These are phyloP conservation scores for Globisporangium emineosum DNA, from an alignment of 352 stramenopile genomes.

Conservation along the genomic window DNA sequence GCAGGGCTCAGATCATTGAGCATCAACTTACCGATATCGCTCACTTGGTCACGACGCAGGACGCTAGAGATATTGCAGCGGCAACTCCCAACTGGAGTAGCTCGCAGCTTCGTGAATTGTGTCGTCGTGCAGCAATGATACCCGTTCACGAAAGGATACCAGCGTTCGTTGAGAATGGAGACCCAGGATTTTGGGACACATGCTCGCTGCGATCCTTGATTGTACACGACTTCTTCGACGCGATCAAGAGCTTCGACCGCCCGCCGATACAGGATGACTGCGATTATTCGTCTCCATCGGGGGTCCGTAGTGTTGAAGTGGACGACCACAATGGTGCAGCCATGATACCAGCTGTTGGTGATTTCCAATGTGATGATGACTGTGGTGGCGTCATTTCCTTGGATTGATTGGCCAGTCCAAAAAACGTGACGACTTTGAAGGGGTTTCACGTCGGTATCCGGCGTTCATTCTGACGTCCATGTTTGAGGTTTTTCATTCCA, in stretches of 20 bases:
- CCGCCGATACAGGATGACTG: background rate
- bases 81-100: background rate
- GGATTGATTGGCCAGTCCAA: background rate
- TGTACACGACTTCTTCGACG: background rate
- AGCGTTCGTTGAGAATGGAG: conserved; percentile 1
- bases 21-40: background rate
- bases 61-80: background rate
- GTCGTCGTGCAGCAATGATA: conserved; percentile 1
- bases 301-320: background rate
- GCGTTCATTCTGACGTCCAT: background rate
- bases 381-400: conserved; percentile 7
- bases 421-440: background rate
- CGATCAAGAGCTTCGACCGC: background rate
- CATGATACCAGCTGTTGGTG: background rate
- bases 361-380: conserved; percentile 6
- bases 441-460: conserved; percentile 7
- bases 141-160: background rate
- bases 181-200: background rate
- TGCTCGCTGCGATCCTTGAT: conserved; percentile 1
- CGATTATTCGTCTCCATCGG: background rate
- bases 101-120: background rate
- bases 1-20: conserved; percentile 5
- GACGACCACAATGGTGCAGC: background rate
- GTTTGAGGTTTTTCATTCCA: background rate
- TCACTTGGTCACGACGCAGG: background rate